phyloP scores from a whole-genome alignment of 2,329 filamentous ascomycete genomes.

The Aspergillus melleus region DNA sequence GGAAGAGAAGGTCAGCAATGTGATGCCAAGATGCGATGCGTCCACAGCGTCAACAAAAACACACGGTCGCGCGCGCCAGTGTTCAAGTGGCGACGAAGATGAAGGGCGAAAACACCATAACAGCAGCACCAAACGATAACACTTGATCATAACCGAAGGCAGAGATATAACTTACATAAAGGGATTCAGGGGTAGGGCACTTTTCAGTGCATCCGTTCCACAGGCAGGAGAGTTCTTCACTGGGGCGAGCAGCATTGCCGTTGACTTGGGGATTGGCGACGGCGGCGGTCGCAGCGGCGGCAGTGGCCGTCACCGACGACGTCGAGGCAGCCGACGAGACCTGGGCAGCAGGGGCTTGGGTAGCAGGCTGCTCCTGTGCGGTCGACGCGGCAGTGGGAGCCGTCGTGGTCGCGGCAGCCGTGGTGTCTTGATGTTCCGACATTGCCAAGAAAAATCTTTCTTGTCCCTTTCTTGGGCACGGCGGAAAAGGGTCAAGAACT shows the following conservation, averaged over 20 bases:
- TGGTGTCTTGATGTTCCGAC: constrained; percentile 39
- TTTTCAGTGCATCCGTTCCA: constrained; percentile 65
- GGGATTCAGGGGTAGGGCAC: constrained; percentile 57
- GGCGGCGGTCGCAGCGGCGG: constrained; percentile 40
- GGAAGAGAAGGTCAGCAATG: neutral
- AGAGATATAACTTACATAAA: constrained; percentile 55
- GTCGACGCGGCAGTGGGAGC: constrained; percentile 26
- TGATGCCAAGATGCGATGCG: constrained; percentile 1
- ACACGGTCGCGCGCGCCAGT: neutral
- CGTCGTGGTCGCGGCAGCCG: constrained; percentile 26
- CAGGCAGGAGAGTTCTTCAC: constrained; percentile 54
- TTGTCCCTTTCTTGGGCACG: constrained; percentile 31
- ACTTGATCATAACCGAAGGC: neutral
- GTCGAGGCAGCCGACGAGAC: constrained; percentile 26
- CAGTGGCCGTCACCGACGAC: constrained; percentile 33
- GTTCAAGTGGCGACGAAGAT: neutral
- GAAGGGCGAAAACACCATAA: no score
- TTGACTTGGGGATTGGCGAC: constrained; percentile 33
- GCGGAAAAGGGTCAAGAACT: constrained; percentile 25
- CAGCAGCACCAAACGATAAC: neutral
- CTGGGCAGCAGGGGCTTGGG: constrained; percentile 21
- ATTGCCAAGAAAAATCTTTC: constrained; percentile 42
- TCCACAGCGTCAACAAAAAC: neutral
- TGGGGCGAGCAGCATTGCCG: constrained; percentile 25
- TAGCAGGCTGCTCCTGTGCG: constrained; percentile 24